Conservation (phyloP, 768 basidiomycete species). For the Lentinula sp. region DNA sequence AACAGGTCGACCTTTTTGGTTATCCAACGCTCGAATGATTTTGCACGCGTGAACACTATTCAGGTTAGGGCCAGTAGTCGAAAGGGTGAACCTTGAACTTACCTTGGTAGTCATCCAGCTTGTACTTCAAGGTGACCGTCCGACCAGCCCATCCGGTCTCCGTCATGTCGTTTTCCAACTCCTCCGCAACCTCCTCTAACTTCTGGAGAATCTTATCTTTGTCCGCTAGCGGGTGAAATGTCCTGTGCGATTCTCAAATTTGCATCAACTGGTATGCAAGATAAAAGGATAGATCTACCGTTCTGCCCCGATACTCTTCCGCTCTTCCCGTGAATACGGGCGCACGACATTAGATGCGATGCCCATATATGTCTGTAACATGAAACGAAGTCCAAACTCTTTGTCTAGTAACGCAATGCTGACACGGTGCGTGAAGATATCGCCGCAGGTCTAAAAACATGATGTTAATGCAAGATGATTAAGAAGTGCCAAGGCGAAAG, state of each 20-base stretch:
- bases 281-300: slow-evolving; percentile 33
- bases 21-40: slow-evolving; percentile 74
- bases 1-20: slow-evolving; percentile 74
- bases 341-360: slow-evolving; percentile 80
- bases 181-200: slow-evolving; percentile 74
- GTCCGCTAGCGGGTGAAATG: slow-evolving; percentile 65
- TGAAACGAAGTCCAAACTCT: slow-evolving; percentile 70
- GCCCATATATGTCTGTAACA: slow-evolving; percentile 80
- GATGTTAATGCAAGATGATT: neutral
- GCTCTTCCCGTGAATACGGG: slow-evolving; percentile 69
- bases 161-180: slow-evolving; percentile 77
- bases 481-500: slow-evolving; percentile 1
- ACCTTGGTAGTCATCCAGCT: slow-evolving; percentile 88
- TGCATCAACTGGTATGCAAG: neutral
- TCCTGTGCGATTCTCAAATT: slow-evolving; percentile 36
- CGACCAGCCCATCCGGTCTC: slow-evolving; percentile 79
- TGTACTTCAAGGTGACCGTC: slow-evolving; percentile 90
- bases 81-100: neutral
- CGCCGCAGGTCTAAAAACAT: slow-evolving; percentile 70
- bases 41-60: slow-evolving; percentile 75
- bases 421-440: slow-evolving; percentile 74
- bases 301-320: slow-evolving; percentile 92
- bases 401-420: slow-evolving; percentile 80
- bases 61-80: neutral
- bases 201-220: slow-evolving; percentile 65